A percentile compares a stretch with the other conserved stretches of the same genome.
These are phyloP conservation scores for Lycium ferocissimum DNA, from an alignment of 257 asterid species.

Conservation along the genomic window DNA sequence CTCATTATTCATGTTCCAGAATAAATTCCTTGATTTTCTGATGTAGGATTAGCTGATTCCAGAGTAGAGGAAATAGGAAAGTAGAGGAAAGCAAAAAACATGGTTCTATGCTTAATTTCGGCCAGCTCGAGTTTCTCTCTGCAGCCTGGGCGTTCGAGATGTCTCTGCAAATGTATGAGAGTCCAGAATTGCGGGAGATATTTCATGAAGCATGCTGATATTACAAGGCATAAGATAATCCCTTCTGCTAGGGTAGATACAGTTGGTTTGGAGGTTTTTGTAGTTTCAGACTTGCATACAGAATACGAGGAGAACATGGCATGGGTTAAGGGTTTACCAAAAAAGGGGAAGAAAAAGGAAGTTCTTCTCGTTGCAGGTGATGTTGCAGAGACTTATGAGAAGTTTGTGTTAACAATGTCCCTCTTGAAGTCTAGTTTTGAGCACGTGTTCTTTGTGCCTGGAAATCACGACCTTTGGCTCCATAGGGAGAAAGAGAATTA, in stretches of 20 bases:
- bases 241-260: constrained; percentile 33
- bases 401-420: constrained; percentile 70
- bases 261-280: constrained; percentile 55
- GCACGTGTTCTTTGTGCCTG: constrained; percentile 83
- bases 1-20: not conserved
- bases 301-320: constrained; percentile 76
- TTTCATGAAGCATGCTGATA: constrained; percentile 25
- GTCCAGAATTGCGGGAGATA: constrained; percentile 29
- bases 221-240: constrained; percentile 54
- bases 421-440: constrained; percentile 67
- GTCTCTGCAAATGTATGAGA: constrained; percentile 29
- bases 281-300: constrained; percentile 86
- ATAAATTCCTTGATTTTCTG: not conserved
- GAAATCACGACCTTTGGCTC: constrained; percentile 92
- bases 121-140: constrained; percentile 39
- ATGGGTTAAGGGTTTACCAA: constrained; percentile 64
- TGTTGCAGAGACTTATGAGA: constrained; percentile 77
- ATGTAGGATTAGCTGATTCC: constrained; percentile 1
- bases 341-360: constrained; percentile 40
- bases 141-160: constrained; percentile 31
- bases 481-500: constrained; percentile 56
- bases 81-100: constrained; percentile 7
- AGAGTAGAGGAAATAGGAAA: not conserved
- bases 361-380: constrained; percentile 87
- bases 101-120: constrained; percentile 51